phyloP scores from a whole-genome alignment of 2,329 filamentous ascomycete species.

The Colletotrichum sp. region DNA sequence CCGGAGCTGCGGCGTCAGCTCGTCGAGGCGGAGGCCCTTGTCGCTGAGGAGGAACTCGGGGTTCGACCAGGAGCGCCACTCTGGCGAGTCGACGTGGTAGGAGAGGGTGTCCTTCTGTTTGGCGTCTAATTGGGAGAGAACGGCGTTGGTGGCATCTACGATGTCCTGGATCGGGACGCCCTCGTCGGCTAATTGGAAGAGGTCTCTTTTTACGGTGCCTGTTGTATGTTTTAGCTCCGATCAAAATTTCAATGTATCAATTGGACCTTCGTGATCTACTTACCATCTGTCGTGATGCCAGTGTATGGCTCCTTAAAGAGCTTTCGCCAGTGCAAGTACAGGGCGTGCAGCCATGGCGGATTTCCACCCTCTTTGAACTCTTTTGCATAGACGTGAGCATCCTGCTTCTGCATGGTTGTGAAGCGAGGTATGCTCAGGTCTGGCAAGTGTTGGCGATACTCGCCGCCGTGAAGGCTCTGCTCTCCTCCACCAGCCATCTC shows the following conservation, averaged over 20 bases:
- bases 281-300: slow-evolving; percentile 73
- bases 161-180: slow-evolving; percentile 63
- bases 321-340: slow-evolving; percentile 64
- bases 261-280: too few species aligned
- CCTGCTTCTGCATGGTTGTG: slow-evolving; percentile 65
- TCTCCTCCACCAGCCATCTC: background rate
- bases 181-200: slow-evolving; percentile 69
- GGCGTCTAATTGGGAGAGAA: slow-evolving; percentile 51
- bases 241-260: too few species aligned
- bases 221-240: too few species aligned
- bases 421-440: slow-evolving; percentile 67
- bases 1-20: slow-evolving; percentile 47
- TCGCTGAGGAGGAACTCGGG: slow-evolving; percentile 74
- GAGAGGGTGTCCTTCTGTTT: slow-evolving; percentile 52
- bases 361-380: slow-evolving; percentile 62
- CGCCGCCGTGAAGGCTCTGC: slow-evolving; percentile 22
- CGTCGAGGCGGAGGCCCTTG: slow-evolving; percentile 75
- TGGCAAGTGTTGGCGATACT: slow-evolving; percentile 65
- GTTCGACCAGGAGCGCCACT: slow-evolving; percentile 76
- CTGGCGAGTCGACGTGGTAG: slow-evolving; percentile 71
- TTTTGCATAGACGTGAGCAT: slow-evolving; percentile 65
- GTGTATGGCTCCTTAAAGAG: slow-evolving; percentile 71
- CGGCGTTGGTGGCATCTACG: slow-evolving; percentile 50
- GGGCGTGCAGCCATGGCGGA: slow-evolving; percentile 70
- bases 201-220: slow-evolving; percentile 55